phyloP scores from a whole-genome alignment of 768 basidiomycete species.

The Agrocybe praecox region DNA sequence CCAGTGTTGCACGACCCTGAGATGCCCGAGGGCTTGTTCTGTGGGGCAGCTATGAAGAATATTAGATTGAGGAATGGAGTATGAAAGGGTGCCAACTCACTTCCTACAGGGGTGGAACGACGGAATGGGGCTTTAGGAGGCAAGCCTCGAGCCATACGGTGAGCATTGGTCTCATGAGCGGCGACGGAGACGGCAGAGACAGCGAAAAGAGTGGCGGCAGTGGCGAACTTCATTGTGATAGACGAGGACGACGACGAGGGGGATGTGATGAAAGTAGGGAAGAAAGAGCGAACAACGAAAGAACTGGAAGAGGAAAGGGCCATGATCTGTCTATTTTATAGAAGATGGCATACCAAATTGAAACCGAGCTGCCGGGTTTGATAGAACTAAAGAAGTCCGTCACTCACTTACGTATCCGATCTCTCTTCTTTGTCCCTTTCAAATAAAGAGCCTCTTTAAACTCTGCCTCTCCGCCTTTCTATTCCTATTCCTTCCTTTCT shows the following conservation, averaged over 20 bases:
- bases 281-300: conserved; percentile 16
- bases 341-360: not conserved
- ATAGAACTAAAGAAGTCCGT: conserved; percentile 8
- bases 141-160: conserved; percentile 56
- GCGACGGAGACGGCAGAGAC: conserved; percentile 39
- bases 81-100: conserved; percentile 24
- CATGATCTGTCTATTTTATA: conserved; percentile 8
- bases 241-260: conserved; percentile 11
- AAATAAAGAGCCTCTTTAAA: conserved; percentile 6
- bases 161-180: conserved; percentile 50
- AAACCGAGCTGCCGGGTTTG: conserved; percentile 1
- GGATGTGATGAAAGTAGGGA: not conserved
- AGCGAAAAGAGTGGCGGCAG: conserved; percentile 39
- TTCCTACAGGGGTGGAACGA: conserved; percentile 31
- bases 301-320: conserved; percentile 4
- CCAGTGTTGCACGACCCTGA: conserved; percentile 43
- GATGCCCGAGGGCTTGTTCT: conserved; percentile 34
- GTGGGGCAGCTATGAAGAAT: conserved; percentile 34
- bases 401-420: conserved; percentile 2
- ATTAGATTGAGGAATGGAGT: not conserved
- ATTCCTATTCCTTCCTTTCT: not conserved
- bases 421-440: not conserved
- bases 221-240: conserved; percentile 41
- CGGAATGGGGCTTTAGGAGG: conserved; percentile 48
- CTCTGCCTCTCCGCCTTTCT: not conserved